Percentiles rank a stretch among this genome's conserved stretches.
These are phyloP conservation scores for Fusarium succisae DNA, from an alignment of 2,329 filamentous ascomycete genomes.

Conservation along the genomic window DNA sequence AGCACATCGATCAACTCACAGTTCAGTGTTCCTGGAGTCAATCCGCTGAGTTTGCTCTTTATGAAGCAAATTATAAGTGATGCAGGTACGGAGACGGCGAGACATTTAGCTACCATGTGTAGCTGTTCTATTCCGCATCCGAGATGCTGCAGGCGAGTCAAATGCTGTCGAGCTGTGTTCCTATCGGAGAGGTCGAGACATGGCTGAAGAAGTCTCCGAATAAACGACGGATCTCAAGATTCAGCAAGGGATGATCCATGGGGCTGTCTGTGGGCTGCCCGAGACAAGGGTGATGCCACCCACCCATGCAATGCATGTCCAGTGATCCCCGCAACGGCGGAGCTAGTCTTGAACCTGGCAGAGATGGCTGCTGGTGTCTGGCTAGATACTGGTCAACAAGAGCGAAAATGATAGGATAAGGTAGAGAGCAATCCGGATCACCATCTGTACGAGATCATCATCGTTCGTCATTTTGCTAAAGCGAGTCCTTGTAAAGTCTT, in stretches of 20 bases:
- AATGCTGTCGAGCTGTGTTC: slow-evolving; percentile 7
- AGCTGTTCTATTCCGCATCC: background rate
- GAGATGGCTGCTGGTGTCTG: background rate
- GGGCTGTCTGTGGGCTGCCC: slow-evolving; percentile 17
- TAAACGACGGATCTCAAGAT: slow-evolving; percentile 23
- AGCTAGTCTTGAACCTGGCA: background rate
- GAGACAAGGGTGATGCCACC: slow-evolving; percentile 19
- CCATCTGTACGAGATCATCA: slow-evolving; percentile 1
- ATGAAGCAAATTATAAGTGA: background rate
- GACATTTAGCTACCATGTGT: slow-evolving; percentile 14
- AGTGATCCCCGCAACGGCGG: background rate
- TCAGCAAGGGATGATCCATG: slow-evolving; percentile 18
- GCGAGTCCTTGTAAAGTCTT: background rate
- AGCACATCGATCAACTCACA: background rate
- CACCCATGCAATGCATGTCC: slow-evolving; percentile 10
- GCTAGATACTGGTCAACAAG: background rate
- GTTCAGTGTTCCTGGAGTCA: background rate
- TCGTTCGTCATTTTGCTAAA: slow-evolving; percentile 16
- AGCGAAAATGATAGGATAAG: background rate
- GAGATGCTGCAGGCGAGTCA: slow-evolving; percentile 9
- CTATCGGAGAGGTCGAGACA: slow-evolving; percentile 24
- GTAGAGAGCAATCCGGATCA: background rate
- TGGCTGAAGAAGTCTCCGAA: slow-evolving; percentile 39
- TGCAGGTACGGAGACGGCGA: slow-evolving; percentile 23
- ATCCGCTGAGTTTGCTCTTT: background rate